Base-by-base conservation (phyloP, 495 filamentous ascomycete species). In the Penicillium macrosclerotiorum region DNA sequence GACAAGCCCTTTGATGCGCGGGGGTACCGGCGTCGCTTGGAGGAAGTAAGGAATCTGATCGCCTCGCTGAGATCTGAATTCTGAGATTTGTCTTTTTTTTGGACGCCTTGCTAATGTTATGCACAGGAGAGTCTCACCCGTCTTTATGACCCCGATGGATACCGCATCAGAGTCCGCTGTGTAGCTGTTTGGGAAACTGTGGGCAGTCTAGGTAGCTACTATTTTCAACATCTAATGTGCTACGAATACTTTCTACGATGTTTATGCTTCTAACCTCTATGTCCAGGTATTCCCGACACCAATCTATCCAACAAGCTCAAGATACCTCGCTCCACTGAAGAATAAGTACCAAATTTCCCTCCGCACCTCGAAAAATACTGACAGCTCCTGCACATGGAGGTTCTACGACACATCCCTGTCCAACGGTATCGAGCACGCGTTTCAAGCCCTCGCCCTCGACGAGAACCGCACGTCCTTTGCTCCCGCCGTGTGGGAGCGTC, bases 361-460 rank as follows among this genome's bases (percentile, higher is more conserved):
- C n/a, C 11, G 14, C 3, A 9, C 22, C n/a, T n/a, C 13, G 12
- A 30, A n/a, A 23, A 11, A 19, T 37, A 41, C 54, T 57, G 23
- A 57, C 49, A 20, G 17, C 11, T 31, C 4, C 36, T 19, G 22
- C 36, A 57, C 54, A 51, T 77, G 71, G 51, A 62, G 64, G 17
- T 84, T 85, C 65, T 78, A 80, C 62, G 77, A 87, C 55, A 84
- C 81, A 11, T 66, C 64, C 14, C 60, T 86, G 1, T 73, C 73
- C 4, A 68, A 76, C 44, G 65, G 66, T 38, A 77, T 88, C 9
- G 77, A 85, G 44, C 75, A 86, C 53, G 85, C 81, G 7, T 88
- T 88, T 50, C 85, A 89, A 49, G 85, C 85, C 3, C 69, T 89
- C n/a, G 84, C 84, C 0, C 67, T 89, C 2, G 84, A 89, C 49